phyloP scores from a whole-genome alignment of 2,329 filamentous ascomycete species.

The Trichoderma citrinoviride region DNA sequence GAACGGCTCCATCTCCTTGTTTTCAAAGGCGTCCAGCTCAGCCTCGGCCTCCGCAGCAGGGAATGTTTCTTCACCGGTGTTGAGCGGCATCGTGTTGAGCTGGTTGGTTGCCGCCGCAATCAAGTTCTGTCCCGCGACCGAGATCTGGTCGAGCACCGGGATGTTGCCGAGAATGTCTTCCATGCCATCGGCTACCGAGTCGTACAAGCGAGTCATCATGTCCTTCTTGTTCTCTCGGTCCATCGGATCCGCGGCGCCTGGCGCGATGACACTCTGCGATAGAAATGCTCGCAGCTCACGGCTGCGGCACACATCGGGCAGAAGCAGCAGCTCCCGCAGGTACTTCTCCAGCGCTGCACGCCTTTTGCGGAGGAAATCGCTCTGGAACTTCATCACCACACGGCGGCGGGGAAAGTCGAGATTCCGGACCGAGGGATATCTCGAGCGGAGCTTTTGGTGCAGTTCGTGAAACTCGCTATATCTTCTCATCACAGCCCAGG shows the following conservation, averaged over 20 bases:
- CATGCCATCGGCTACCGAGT: constrained; percentile 96
- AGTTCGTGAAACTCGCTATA: constrained; percentile 98
- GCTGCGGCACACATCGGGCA: constrained; percentile 92
- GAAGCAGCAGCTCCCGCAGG: constrained; percentile 72
- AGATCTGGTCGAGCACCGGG: constrained; percentile 90
- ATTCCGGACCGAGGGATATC: constrained; percentile 82
- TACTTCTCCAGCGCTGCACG: constrained; percentile 82
- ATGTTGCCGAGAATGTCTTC: constrained; percentile 97
- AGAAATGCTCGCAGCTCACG: constrained; percentile 89
- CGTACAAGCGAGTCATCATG: constrained; percentile 92
- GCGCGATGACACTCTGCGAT: constrained; percentile 77
- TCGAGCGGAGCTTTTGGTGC: constrained; percentile 79
- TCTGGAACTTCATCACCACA: constrained; percentile 94
- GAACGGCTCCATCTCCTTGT: constrained; percentile 85
- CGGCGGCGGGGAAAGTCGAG: constrained; percentile 90
- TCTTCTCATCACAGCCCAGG: constrained; percentile 86
- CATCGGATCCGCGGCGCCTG: constrained; percentile 56
- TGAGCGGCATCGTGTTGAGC: constrained; percentile 55
- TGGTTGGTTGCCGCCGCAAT: constrained; percentile 72
- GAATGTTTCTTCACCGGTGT: constrained; percentile 49
- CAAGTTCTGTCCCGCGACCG: constrained; percentile 86
- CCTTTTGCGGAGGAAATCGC: constrained; percentile 90
- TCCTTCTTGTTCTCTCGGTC: constrained; percentile 69
- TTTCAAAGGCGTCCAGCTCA: constrained; percentile 89
- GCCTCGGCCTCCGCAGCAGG: constrained; percentile 79